Conservation (phyloP, 148 eudicot species). For the Oxyria digyna region DNA sequence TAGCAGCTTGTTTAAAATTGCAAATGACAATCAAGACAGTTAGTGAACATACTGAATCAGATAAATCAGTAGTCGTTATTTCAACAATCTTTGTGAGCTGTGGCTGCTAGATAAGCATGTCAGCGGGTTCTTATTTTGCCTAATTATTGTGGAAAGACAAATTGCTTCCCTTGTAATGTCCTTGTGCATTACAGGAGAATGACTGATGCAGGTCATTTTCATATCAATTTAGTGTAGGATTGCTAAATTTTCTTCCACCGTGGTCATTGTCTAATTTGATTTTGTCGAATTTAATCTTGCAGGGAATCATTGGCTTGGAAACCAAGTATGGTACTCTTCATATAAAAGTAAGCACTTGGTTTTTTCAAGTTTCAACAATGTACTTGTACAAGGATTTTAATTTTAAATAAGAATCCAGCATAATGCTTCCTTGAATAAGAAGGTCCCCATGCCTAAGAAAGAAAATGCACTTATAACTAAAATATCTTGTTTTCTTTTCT, state of each 20-base stretch:
- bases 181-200: background rate
- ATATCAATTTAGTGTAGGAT: background rate
- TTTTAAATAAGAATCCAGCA: no score
- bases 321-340: slow-evolving; percentile 74
- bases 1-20: background rate
- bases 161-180: background rate
- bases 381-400: background rate
- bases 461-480: no score
- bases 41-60: background rate
- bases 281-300: slow-evolving; percentile 7
- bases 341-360: slow-evolving; percentile 45
- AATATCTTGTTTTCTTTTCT: no score
- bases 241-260: background rate
- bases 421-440: no score
- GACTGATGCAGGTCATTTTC: background rate
- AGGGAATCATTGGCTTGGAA: slow-evolving; percentile 84
- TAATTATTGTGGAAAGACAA: background rate
- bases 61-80: background rate
- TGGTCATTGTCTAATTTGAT: background rate
- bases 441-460: background rate
- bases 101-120: background rate
- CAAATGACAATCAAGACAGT: background rate
- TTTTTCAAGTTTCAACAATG: background rate
- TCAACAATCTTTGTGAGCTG: background rate
- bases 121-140: background rate